phyloP scores from a whole-genome alignment of 768 basidiomycete genomes.

The Tubosaeta brunneosetosa region DNA sequence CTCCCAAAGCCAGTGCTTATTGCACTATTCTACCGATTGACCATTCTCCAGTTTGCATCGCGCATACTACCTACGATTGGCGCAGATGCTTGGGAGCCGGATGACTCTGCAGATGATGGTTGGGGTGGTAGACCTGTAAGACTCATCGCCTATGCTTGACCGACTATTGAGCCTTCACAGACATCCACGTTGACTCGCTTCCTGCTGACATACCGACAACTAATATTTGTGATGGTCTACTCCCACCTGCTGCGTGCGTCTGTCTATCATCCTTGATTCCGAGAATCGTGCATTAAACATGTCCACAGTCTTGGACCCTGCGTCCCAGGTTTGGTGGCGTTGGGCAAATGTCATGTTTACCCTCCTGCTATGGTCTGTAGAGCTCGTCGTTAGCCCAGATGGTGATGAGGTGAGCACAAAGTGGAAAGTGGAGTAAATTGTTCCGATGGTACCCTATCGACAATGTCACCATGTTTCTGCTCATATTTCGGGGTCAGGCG shows the following conservation, averaged over 20 bases:
- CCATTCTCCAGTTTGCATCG: conserved; percentile 76
- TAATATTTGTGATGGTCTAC: conserved; percentile 82
- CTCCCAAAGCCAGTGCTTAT: conserved; percentile 81
- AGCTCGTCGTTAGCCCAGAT: conserved; percentile 73
- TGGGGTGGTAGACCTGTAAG: conserved; percentile 71
- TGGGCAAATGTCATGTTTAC: conserved; percentile 91
- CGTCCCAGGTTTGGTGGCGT: conserved; percentile 91
- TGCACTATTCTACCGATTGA: conserved; percentile 74
- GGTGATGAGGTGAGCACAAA: conserved; percentile 63
- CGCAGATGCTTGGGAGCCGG: conserved; percentile 71
- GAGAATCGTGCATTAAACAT: not conserved
- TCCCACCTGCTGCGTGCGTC: conserved; percentile 77
- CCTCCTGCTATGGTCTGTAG: conserved; percentile 76
- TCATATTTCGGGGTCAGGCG: conserved; percentile 14
- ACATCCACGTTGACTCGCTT: conserved; percentile 73
- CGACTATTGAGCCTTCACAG: conserved; percentile 34
- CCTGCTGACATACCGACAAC: conserved; percentile 76
- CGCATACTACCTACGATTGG: conserved; percentile 82
- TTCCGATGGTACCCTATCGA: conserved; percentile 6
- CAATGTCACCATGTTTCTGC: conserved; percentile 5
- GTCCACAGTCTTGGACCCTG: conserved; percentile 72
- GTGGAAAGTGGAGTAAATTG: conserved; percentile 66
- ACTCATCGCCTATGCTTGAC: not conserved
- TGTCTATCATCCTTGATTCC: not conserved
- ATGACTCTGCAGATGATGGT: conserved; percentile 54